Percentiles rank a stretch among this genome's conserved stretches.
These are phyloP conservation scores for Kwoniella mangroviensis DNA, from an alignment of 768 basidiomycete species.

Conservation along the genomic window DNA sequence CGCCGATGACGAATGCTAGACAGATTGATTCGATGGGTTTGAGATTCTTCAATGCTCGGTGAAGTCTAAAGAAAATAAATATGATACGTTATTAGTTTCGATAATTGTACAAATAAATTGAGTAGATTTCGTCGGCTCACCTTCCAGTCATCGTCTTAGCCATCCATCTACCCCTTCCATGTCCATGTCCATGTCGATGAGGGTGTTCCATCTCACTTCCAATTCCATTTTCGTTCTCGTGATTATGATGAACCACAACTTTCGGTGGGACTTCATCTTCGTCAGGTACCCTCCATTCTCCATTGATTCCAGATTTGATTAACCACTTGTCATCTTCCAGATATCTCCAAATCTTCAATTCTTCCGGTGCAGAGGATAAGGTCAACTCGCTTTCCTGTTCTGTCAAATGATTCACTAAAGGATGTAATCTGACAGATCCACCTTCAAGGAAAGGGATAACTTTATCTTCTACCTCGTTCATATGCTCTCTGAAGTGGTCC, in stretches of 20 bases:
- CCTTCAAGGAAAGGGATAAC: constrained; percentile 19
- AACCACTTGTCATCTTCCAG: constrained; percentile 13
- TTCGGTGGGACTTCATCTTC: constrained; percentile 14
- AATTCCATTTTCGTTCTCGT: constrained; percentile 6
- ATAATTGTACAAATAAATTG: neutral
- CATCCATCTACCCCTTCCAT: constrained; percentile 10
- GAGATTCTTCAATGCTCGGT: constrained; percentile 36
- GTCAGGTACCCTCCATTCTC: constrained; percentile 21
- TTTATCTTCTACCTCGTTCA: neutral
- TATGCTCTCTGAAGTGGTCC: constrained; percentile 8
- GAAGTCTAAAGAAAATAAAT: constrained; percentile 28
- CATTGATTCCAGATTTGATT: constrained; percentile 7
- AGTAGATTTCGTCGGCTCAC: constrained; percentile 16
- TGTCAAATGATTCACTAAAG: neutral
- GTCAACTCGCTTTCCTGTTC: neutral
- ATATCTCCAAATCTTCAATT: constrained; percentile 22
- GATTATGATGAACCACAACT: neutral
- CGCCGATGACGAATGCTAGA: constrained; percentile 47
- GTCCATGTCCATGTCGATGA: constrained; percentile 19
- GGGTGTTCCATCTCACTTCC: constrained; percentile 11
- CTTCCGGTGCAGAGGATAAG: neutral
- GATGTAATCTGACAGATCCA: constrained; percentile 3
- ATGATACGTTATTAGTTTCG: neutral
- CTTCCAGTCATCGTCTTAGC: constrained; percentile 13
- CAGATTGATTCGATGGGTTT: constrained; percentile 36